Conservation (phyloP, 208 protist genomes). For the Trypanosomatidae sp. region DNA sequence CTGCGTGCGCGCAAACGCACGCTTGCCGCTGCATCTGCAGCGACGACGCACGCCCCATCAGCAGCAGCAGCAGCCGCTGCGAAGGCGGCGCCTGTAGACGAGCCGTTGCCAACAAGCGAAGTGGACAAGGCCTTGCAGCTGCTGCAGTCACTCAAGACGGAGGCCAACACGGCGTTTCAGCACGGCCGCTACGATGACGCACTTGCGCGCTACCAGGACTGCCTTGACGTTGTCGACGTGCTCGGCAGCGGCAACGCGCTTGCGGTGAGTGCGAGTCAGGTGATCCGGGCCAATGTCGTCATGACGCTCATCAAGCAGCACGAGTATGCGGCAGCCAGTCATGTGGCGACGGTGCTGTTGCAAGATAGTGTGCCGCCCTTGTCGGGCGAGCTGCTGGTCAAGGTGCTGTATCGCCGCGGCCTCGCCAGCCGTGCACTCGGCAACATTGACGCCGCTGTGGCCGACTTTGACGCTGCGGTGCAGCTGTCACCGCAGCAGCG, state of each 20-base stretch:
- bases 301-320: slow-evolving; percentile 51
- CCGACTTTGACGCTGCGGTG: slow-evolving; percentile 56
- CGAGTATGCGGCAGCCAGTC: slow-evolving; percentile 49
- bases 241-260: slow-evolving; percentile 31
- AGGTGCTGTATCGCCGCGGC: slow-evolving; percentile 66
- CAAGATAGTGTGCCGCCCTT: slow-evolving; percentile 26
- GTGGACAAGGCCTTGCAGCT: slow-evolving; percentile 21
- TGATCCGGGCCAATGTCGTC: slow-evolving; percentile 56
- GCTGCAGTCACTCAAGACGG: slow-evolving; percentile 27
- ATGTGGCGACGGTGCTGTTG: slow-evolving; percentile 63
- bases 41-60: too few relatives aligned
- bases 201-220: slow-evolving; percentile 54
- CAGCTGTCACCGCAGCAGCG: slow-evolving; percentile 32
- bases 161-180: slow-evolving; percentile 50
- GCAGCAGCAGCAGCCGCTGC: too few relatives aligned
- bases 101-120: slow-evolving; percentile 5
- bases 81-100: too few relatives aligned
- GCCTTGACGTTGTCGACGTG: slow-evolving; percentile 32
- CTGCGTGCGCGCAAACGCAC: too few relatives aligned
- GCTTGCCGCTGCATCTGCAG: too few relatives aligned
- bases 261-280: slow-evolving; percentile 26
- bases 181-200: slow-evolving; percentile 45
- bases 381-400: slow-evolving; percentile 37
- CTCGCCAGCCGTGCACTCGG: slow-evolving; percentile 42
- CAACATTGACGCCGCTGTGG: slow-evolving; percentile 36